Evolutionary conservation across 2,329 filamentous ascomycete genomes (phyloP), one percentile per base, ranked within the genome.

Genomic region (Macrophomina tecta): DNA sequence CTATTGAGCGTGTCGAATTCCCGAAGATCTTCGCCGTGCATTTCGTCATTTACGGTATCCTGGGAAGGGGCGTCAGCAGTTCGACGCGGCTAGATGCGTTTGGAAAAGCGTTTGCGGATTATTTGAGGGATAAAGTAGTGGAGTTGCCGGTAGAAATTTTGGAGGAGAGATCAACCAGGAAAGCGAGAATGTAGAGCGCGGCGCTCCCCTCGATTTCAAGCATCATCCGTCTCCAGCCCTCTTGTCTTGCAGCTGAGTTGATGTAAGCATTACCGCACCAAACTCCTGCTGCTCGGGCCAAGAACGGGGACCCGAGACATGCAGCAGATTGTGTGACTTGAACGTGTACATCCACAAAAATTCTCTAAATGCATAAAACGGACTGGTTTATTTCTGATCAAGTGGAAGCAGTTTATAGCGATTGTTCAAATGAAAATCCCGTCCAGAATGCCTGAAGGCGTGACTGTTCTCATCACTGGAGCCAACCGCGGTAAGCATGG

Each of bases 1-100:
- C 53, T 78, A 77, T 84, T 2, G 82, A 85, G 70, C 72, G 83
- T 14, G 80, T 84, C n/a, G 83, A 85, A 72, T 81, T 85, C 63
- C 75, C 78, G 0, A 70, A 75, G 3, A 77, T 85, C 0, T 72
- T 72, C 40, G 83, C 83, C 0, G 84, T 85, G 23, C 83, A 85
- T 70, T 69, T 70, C 72, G 82, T 85, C 6, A 73, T 85, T 2
- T 84, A 84, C 65, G 83, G 82, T 2, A 75, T 78, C 18, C 72
- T 85, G 14, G 82, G 79, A 0, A 68, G 82, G 1, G 83, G 83
- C 0, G 82, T 84, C 7, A 83, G 80, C 52, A 82, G 80, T 65
- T 79, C 79, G 4, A 76, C 72, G 23, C 69, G 76, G 30, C 67
- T 84, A 18, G 83, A 85, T 72, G 75, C 74, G 8, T 70, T 84